Conservation (phyloP, 768 basidiomycete species). For the Steccherinum ochraceum region DNA sequence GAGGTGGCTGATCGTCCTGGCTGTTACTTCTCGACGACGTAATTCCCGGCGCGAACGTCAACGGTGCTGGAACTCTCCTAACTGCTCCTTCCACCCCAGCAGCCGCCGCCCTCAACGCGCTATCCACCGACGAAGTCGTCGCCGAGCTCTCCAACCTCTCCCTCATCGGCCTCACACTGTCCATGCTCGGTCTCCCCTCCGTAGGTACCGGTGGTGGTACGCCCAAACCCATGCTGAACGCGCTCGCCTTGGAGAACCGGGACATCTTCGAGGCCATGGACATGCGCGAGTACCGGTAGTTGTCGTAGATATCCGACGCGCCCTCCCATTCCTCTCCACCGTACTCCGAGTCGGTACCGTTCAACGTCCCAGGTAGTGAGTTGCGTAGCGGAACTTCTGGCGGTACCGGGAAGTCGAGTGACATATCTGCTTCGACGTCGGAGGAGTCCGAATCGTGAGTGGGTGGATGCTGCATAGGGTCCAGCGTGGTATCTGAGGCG, state of each 20-base stretch:
- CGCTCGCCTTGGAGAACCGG: constrained; percentile 29
- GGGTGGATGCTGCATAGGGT: neutral
- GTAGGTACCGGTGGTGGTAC: constrained; percentile 24
- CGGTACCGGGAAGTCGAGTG: constrained; percentile 1
- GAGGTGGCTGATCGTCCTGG: constrained; percentile 22
- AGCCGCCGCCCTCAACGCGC: neutral
- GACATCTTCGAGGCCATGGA: constrained; percentile 42
- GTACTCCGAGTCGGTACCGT: constrained; percentile 17
- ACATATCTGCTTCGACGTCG: neutral
- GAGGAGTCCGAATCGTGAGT: neutral
- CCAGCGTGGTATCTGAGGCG: neutral
- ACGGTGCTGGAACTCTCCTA: constrained; percentile 7
- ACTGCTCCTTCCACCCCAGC: neutral
- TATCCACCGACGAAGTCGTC: neutral
- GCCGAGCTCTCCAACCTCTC: neutral
- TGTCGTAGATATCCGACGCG: constrained; percentile 70
- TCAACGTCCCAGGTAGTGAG: constrained; percentile 13
- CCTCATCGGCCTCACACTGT: constrained; percentile 8
- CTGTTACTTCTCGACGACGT: constrained; percentile 11
- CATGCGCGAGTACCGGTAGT: constrained; percentile 66
- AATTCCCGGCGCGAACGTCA: constrained; percentile 11
- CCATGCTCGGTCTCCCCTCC: constrained; percentile 16
- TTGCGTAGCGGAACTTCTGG: constrained; percentile 2
- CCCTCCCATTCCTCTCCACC: constrained; percentile 55
- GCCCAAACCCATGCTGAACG: constrained; percentile 24